phyloP scores from a whole-genome alignment of 1,139 yeast genomes.

The Zygoascus sp. region DNA sequence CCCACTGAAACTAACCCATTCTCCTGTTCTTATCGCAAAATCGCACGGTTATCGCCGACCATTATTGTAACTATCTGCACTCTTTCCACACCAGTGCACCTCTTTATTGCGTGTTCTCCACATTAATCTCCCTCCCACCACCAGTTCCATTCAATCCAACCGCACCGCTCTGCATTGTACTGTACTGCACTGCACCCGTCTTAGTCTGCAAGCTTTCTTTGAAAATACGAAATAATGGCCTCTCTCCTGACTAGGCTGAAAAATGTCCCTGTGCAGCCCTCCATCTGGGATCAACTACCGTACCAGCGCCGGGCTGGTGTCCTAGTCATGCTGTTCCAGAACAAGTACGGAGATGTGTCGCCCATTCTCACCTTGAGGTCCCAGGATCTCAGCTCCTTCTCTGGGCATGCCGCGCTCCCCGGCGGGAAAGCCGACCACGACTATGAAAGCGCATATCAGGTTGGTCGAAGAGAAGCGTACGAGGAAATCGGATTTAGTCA shows the following conservation, averaged over 20 bases:
- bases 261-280: conserved; percentile 13
- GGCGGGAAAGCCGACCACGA: conserved; percentile 50
- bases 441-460: conserved; percentile 62
- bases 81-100: too few species aligned
- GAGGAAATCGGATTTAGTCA: conserved; percentile 79
- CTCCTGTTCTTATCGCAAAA: too few species aligned
- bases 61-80: too few species aligned
- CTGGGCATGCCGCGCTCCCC: conserved; percentile 86
- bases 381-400: conserved; percentile 60
- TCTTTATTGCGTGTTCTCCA: too few species aligned
- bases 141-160: too few species aligned
- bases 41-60: too few species aligned
- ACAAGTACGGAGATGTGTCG: conserved; percentile 60
- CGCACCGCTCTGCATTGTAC: too few species aligned
- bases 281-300: conserved; percentile 56
- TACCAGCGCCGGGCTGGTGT: conserved; percentile 70
- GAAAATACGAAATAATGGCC: background rate
- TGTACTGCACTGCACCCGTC: too few species aligned
- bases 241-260: conserved; percentile 16
- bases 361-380: conserved; percentile 77
- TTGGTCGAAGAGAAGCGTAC: conserved; percentile 74
- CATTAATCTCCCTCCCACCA: too few species aligned
- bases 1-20: too few species aligned
- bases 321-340: conserved; percentile 64
- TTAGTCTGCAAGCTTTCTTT: background rate